Conservation (phyloP, 2,329 filamentous ascomycete species). For the Conoideocrella luteorostrata region DNA sequence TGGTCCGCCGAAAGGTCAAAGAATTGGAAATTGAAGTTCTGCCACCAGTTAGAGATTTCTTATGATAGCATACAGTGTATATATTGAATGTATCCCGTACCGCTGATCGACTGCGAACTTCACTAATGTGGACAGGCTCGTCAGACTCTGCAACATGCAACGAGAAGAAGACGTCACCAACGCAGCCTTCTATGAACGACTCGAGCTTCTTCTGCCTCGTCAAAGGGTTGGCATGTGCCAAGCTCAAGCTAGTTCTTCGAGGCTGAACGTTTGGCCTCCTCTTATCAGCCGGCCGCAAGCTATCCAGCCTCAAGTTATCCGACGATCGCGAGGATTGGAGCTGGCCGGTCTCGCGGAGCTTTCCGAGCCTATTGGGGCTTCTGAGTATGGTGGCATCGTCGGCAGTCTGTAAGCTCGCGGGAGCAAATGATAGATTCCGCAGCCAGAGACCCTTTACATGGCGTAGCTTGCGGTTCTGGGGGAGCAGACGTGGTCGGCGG, state of each 20-base stretch:
- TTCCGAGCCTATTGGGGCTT: conserved; percentile 58
- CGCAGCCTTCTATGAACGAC: conserved; percentile 60
- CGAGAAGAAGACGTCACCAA: conserved; percentile 87
- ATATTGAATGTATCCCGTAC: conserved; percentile 31
- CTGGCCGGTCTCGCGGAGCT: conserved; percentile 39
- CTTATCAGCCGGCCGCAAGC: conserved; percentile 7
- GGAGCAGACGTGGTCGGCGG: conserved; percentile 46
- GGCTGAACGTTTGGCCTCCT: conserved; percentile 17
- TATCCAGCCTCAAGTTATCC: conserved; percentile 14
- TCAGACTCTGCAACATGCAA: conserved; percentile 61
- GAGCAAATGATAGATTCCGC: conserved; percentile 71
- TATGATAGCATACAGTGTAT: no score
- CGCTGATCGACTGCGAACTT: conserved; percentile 70
- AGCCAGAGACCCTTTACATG: conserved; percentile 83
- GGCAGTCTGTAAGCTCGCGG: conserved; percentile 57
- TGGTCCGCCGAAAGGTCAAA: conserved; percentile 67
- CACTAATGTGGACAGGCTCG: conserved; percentile 85
- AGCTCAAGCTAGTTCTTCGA: conserved; percentile 43
- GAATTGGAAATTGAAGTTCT: conserved; percentile 83
- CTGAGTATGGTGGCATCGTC: conserved; percentile 72
- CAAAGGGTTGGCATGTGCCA: conserved; percentile 39
- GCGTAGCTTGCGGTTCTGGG: conserved; percentile 79
- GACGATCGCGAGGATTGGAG: conserved; percentile 49
- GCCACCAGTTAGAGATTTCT: conserved; percentile 4
- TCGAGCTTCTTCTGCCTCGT: conserved; percentile 70